Conservation (phyloP, 352 stramenopile species). For the Globisporangium emineosum region DNA sequence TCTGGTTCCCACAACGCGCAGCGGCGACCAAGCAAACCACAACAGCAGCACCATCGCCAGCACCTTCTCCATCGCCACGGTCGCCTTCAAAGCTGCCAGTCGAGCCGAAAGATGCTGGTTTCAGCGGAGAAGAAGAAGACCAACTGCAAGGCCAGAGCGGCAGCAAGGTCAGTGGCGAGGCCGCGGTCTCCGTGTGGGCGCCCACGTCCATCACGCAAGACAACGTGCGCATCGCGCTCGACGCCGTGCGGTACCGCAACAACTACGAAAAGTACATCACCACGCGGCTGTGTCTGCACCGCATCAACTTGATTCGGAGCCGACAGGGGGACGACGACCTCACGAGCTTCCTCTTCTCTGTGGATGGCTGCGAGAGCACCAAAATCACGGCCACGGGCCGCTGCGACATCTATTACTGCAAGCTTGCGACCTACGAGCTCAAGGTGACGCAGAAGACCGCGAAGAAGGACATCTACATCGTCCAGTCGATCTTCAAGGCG, state of each 20-base stretch:
- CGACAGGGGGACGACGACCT: constrained; percentile 20
- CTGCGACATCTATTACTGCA: constrained; percentile 44
- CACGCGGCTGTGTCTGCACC: constrained; percentile 37
- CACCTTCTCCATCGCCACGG: neutral
- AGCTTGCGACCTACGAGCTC: constrained; percentile 42
- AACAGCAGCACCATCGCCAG: neutral
- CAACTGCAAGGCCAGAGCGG: neutral
- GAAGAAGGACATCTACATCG: constrained; percentile 27
- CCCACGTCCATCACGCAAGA: constrained; percentile 18
- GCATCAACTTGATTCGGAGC: constrained; percentile 31
- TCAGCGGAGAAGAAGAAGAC: neutral
- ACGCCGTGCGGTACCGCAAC: constrained; percentile 33
- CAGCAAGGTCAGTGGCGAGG: neutral
- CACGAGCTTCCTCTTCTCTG: constrained; percentile 30
- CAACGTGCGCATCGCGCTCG: constrained; percentile 27
- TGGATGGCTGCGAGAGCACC: constrained; percentile 32
- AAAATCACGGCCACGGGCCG: constrained; percentile 28
- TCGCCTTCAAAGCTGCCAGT: neutral
- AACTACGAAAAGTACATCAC: constrained; percentile 37
- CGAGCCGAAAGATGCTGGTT: neutral
- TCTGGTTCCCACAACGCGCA: neutral
- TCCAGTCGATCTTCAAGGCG: constrained; percentile 40
- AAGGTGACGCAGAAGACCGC: constrained; percentile 31
- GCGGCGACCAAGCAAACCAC: neutral
- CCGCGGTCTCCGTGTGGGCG: constrained; percentile 21